Evolutionary conservation across 2,329 filamentous ascomycete species (phyloP).

Genomic region (Ceratocystis variospora): DNA sequence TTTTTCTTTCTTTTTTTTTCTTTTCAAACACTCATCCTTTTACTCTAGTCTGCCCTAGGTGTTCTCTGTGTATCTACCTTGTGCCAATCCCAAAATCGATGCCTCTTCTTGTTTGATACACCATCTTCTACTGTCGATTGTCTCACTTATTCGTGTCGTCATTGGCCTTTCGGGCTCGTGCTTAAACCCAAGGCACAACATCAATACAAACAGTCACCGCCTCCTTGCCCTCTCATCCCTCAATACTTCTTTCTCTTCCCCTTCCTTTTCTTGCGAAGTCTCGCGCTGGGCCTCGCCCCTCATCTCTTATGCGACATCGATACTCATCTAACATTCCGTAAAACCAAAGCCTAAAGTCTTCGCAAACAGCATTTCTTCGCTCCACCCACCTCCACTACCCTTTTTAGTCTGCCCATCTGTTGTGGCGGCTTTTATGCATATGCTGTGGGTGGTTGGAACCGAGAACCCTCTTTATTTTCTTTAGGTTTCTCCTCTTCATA

Average conservation of each 20-base stretch:
- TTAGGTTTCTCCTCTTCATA: not conserved
- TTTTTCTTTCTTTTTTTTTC: not conserved
- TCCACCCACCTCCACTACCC: not conserved
- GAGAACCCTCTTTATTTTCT: not conserved
- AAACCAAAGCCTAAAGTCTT: not conserved
- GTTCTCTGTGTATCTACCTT: not conserved
- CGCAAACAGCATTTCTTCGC: not conserved
- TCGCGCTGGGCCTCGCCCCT: too few relatives aligned
- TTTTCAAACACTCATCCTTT: not conserved
- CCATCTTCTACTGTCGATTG: not conserved
- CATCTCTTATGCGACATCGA: not conserved
- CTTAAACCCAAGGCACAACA: not conserved
- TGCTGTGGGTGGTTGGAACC: not conserved
- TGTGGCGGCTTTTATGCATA: not conserved
- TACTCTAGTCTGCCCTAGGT: not conserved
- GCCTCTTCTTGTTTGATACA: not conserved
- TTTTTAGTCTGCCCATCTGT: not conserved
- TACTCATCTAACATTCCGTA: not conserved
- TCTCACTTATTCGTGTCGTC: not conserved
- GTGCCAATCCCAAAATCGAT: not conserved
- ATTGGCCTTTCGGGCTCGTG: conserved; percentile 1
- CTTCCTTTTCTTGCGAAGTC: too few relatives aligned
- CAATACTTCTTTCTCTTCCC: not conserved
- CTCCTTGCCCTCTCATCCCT: not conserved
- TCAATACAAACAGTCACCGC: not conserved